phyloP scores from a whole-genome alignment of 73 alveolate genomes.

The Paramecium pentaurelia region DNA sequence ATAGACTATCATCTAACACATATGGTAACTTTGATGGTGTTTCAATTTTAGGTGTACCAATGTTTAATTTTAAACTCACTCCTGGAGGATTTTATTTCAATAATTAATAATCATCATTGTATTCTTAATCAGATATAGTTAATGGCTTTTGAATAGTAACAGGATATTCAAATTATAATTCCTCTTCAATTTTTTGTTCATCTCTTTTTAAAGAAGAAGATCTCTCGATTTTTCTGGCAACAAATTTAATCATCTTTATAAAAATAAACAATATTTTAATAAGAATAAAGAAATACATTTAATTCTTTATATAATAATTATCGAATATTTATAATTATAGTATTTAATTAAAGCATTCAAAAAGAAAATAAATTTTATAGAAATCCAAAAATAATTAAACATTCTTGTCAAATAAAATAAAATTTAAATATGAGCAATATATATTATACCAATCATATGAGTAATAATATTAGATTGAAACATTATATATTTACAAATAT shows the following conservation, averaged over 20 bases:
- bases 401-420: not conserved
- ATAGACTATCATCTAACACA: not conserved
- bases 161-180: not conserved
- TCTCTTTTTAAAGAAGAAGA: not conserved
- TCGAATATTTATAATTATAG: not conserved
- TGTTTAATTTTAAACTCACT: not conserved
- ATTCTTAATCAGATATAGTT: not conserved
- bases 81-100: conserved; percentile 39
- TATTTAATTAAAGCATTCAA: not conserved
- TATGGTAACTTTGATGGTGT: conserved; percentile 20
- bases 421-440: not conserved
- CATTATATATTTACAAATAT: not conserved
- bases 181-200: not conserved
- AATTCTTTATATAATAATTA: not conserved
- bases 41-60: conserved; percentile 30
- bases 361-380: not conserved
- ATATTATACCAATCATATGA: not conserved
- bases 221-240: not conserved
- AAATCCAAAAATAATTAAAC: not conserved
- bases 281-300: not conserved
- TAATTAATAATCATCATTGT: not conserved
- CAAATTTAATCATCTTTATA: not conserved
- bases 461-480: not conserved
- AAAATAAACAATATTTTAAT: not conserved
- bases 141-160: not conserved